phyloP scores from a whole-genome alignment of 2,329 filamentous ascomycete species.

The Fusarium fujikuroi region DNA sequence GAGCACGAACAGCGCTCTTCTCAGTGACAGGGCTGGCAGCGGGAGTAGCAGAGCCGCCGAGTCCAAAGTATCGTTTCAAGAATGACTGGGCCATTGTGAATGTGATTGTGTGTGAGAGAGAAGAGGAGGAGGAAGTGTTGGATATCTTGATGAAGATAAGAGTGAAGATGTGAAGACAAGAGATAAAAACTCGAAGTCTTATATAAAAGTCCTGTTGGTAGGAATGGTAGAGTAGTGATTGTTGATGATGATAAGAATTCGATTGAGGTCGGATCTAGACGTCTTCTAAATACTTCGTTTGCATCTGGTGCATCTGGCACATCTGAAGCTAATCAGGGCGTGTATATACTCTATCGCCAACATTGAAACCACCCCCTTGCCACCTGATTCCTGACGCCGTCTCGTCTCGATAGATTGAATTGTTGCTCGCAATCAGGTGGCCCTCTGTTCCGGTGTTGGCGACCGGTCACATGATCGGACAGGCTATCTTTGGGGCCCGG shows the following conservation, averaged over 20 bases:
- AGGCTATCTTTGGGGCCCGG: constrained; percentile 31
- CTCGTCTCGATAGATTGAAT: constrained; percentile 29
- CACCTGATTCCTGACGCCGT: constrained; percentile 33
- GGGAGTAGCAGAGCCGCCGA: constrained; percentile 41
- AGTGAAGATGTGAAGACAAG: not conserved
- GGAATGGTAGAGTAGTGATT: constrained; percentile 24
- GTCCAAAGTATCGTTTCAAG: constrained; percentile 53
- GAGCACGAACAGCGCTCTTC: constrained; percentile 47
- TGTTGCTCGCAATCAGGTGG: constrained; percentile 37
- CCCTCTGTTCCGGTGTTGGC: constrained; percentile 13
- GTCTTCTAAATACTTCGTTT: constrained; percentile 37
- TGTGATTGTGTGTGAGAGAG: constrained; percentile 12
- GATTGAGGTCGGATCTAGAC: constrained; percentile 30
- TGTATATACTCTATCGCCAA: constrained; percentile 16
- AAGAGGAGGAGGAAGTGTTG: not conserved
- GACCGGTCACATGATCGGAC: constrained; percentile 34
- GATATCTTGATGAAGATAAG: constrained; percentile 12
- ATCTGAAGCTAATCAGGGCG: constrained; percentile 29
- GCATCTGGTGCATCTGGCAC: constrained; percentile 16
- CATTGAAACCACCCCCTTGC: constrained; percentile 27
- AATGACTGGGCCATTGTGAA: constrained; percentile 44
- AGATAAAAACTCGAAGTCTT: constrained; percentile 16
- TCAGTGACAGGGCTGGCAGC: constrained; percentile 17
- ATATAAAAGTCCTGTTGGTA: constrained; percentile 24
- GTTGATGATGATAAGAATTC: constrained; percentile 21